A percentile compares a stretch with the other conserved stretches of the same genome.
phyloP scores from a whole-genome alignment of 371 early-diverging fungal species.

The Rhizopus stolonifer region DNA sequence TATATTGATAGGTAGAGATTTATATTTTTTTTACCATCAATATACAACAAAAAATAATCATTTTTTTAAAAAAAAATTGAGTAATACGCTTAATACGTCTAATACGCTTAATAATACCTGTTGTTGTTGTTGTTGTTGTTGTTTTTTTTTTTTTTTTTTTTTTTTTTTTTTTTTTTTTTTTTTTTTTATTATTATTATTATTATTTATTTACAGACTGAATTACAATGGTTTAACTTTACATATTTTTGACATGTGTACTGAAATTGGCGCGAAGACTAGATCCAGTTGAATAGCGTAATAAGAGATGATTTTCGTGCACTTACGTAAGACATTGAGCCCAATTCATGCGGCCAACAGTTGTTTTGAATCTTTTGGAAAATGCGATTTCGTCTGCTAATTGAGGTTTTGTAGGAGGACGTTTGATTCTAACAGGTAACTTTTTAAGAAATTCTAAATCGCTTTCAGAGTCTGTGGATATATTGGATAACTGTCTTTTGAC shows the following conservation, averaged over 20 bases:
- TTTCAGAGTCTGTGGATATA: constrained; percentile 21
- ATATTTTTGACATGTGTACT: constrained; percentile 12
- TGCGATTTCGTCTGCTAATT: constrained; percentile 22
- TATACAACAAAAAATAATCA: constrained; percentile 11
- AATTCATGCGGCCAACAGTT: constrained; percentile 19
- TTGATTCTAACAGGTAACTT: constrained; percentile 21
- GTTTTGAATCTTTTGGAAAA: constrained; percentile 19
- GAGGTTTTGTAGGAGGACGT: constrained; percentile 16
- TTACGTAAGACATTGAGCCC: constrained; percentile 19
- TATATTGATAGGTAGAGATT: constrained; percentile 10
- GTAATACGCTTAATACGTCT: constrained; percentile 10
- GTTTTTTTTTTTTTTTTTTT: no score
- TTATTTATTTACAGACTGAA: constrained; percentile 15
- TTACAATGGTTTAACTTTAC: constrained; percentile 9
- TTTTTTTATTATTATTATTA: background rate
- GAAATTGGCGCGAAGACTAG: constrained; percentile 20
- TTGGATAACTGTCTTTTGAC: constrained; percentile 20
- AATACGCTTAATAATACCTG: constrained; percentile 10
- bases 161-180: background rate
- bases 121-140: constrained; percentile 9
- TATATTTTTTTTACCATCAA: constrained; percentile 14
- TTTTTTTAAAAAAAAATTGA: constrained; percentile 7
- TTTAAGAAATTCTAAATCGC: constrained; percentile 22
- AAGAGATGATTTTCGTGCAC: constrained; percentile 18
- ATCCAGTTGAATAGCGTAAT: constrained; percentile 23